A percentile compares a stretch with the other conserved stretches of the same genome.
Evolutionary conservation across 768 basidiomycete genomes (phyloP).

Genomic region (Amanita thiersii): DNA sequence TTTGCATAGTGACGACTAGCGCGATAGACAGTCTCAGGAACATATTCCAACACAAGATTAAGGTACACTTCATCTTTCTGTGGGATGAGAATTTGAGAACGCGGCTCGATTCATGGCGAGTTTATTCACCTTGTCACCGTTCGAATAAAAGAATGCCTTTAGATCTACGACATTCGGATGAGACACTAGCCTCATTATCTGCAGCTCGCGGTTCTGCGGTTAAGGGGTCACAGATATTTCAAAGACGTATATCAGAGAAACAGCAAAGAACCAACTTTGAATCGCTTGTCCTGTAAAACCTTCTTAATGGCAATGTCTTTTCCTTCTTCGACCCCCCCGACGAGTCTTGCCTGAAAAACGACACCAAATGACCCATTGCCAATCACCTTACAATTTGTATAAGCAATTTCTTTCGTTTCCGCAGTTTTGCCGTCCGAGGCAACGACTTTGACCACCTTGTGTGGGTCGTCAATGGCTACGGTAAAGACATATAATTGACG

Average conservation of each 20-base stretch:
- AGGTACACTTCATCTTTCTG: conserved; percentile 99
- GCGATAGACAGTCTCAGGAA: conserved; percentile 98
- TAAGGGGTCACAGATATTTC: conserved; percentile 3
- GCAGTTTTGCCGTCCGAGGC: conserved; percentile 94
- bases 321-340: conserved; percentile 51
- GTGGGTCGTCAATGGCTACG: conserved; percentile 85
- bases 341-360: conserved; percentile 91
- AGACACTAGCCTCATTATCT: conserved; percentile 95
- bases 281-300: conserved; percentile 98
- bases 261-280: conserved; percentile 70
- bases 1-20: conserved; percentile 98
- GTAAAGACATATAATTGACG: conserved; percentile 21
- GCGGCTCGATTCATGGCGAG: conserved; percentile 11
- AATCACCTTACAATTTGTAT: conserved; percentile 97
- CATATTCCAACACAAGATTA: conserved; percentile 98
- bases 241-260: conserved; percentile 11
- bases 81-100: conserved; percentile 5
- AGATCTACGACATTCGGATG: conserved; percentile 99
- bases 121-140: conserved; percentile 85
- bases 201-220: conserved; percentile 91
- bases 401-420: conserved; percentile 79
- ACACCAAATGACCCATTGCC: conserved; percentile 99
- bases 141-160: conserved; percentile 97
- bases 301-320: conserved; percentile 99
- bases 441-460: conserved; percentile 90